Evolutionary conservation across 2,329 filamentous ascomycete genomes (phyloP).

Genomic region (Monilinia fructigena): DNA sequence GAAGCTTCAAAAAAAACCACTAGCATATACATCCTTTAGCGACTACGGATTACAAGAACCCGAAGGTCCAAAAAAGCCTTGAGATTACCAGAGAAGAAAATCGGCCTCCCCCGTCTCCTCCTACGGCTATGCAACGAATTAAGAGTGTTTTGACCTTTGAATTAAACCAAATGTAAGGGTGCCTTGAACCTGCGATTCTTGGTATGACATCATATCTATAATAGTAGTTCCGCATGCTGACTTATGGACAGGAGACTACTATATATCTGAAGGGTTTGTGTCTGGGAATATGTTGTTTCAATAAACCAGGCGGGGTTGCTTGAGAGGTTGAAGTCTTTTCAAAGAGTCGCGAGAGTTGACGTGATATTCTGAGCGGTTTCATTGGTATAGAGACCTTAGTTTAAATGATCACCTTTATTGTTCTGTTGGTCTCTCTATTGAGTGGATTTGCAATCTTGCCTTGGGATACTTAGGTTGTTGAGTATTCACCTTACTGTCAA

Average conservation of each 20-base stretch:
- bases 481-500: neutral
- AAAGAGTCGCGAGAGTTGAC: too few relatives aligned
- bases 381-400: neutral
- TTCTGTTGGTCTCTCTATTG: neutral
- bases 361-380: neutral
- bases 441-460: neutral
- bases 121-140: neutral
- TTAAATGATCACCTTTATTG: neutral
- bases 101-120: neutral
- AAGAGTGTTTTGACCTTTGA: neutral
- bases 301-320: neutral
- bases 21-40: slow-evolving; percentile 9
- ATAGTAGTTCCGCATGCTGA: neutral
- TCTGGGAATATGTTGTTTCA: neutral
- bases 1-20: neutral
- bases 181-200: neutral
- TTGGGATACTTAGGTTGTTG: neutral
- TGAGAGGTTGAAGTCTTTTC: neutral
- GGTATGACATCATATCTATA: neutral
- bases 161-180: slow-evolving; percentile 3
- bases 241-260: neutral
- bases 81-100: neutral
- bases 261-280: neutral
- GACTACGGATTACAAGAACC: neutral
- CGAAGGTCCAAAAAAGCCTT: neutral